A percentile compares a stretch with the other conserved stretches of the same genome.
Conservation (phyloP, 768 basidiomycete genomes). For the Amanita molliuscula region DNA sequence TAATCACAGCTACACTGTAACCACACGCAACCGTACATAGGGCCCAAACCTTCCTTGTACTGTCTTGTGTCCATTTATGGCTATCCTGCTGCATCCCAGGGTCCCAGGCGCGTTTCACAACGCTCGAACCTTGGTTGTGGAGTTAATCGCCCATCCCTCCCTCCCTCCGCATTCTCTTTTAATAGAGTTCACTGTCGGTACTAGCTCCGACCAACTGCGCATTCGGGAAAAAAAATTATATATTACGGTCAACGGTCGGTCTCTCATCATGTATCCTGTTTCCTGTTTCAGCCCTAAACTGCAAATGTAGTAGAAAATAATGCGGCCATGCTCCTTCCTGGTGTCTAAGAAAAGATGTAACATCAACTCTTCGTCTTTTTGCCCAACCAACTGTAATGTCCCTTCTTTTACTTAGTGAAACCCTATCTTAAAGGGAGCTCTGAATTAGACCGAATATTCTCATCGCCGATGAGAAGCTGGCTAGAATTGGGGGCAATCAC, state of each 20-base stretch:
- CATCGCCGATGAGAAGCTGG: neutral
- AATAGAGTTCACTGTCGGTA: no score
- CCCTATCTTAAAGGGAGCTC: neutral
- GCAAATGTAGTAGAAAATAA: no score
- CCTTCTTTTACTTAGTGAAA: neutral
- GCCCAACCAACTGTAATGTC: no score
- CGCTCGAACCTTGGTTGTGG: neutral
- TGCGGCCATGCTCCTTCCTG: neutral
- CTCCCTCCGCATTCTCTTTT: neutral
- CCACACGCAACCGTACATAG: neutral
- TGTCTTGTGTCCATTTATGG: neutral
- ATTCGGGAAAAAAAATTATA: no score
- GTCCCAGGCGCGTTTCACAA: neutral
- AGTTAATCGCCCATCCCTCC: neutral
- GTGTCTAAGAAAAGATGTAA: neutral
- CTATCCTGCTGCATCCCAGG: neutral
- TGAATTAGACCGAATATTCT: no score
- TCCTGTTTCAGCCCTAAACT: neutral
- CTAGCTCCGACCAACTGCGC: no score
- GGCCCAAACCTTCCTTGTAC: neutral
- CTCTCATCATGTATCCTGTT: no score
- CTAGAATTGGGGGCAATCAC: neutral
- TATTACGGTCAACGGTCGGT: no score
- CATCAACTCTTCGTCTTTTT: neutral
- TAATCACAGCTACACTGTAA: neutral